Percentiles rank a stretch among this genome's conserved stretches.
phyloP scores from a whole-genome alignment of 2,329 filamentous ascomycete species.

The Cladophialophora immunda region DNA sequence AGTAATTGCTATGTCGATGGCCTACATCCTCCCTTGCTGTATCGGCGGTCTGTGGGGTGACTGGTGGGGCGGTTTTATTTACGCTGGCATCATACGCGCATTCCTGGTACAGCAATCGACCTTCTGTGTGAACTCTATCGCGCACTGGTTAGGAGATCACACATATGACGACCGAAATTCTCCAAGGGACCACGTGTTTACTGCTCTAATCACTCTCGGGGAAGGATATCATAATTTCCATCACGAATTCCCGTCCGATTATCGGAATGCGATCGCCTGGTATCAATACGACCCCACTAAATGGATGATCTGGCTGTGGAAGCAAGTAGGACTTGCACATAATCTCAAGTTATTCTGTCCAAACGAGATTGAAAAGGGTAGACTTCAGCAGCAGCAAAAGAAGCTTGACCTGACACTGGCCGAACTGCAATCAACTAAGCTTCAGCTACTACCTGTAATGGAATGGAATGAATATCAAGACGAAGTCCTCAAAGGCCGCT shows the following conservation, averaged over 20 bases:
- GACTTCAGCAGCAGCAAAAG: slow-evolving; percentile 88
- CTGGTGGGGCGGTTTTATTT: slow-evolving; percentile 82
- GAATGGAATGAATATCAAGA: slow-evolving; percentile 86
- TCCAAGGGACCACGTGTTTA: slow-evolving; percentile 85
- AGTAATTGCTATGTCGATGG: slow-evolving; percentile 80
- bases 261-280: slow-evolving; percentile 91
- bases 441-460: slow-evolving; percentile 80
- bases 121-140: slow-evolving; percentile 93
- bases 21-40: slow-evolving; percentile 76
- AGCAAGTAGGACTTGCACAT: slow-evolving; percentile 82
- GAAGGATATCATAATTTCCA: slow-evolving; percentile 97
- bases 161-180: slow-evolving; percentile 93
- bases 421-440: slow-evolving; percentile 86
- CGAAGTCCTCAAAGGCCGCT: slow-evolving; percentile 78
- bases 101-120: slow-evolving; percentile 92
- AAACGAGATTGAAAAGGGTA: slow-evolving; percentile 93
- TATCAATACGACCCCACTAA: slow-evolving; percentile 92
- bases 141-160: slow-evolving; percentile 90
- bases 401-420: slow-evolving; percentile 88
- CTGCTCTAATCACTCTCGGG: slow-evolving; percentile 82
- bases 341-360: slow-evolving; percentile 89
- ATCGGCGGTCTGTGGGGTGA: slow-evolving; percentile 81
- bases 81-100: slow-evolving; percentile 83
- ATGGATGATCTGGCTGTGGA: slow-evolving; percentile 86
- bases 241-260: slow-evolving; percentile 92